phyloP scores from a whole-genome alignment of 495 filamentous ascomycete species.

The Podospora didyma region DNA sequence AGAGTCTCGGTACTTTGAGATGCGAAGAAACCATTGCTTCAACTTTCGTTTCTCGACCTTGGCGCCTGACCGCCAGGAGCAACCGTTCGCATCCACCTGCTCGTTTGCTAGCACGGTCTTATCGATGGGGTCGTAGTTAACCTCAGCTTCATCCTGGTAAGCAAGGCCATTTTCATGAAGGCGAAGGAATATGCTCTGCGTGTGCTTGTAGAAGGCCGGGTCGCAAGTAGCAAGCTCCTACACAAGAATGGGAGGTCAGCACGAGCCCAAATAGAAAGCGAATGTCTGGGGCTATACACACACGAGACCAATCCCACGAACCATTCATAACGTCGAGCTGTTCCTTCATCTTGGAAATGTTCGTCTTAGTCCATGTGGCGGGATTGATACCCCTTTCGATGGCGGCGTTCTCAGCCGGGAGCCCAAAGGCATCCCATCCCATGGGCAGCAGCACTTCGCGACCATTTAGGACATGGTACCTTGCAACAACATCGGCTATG shows the following conservation, averaged over 20 bases:
- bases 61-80: constrained; percentile 83
- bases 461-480: constrained; percentile 74
- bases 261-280: not conserved
- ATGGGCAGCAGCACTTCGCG: constrained; percentile 78
- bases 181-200: constrained; percentile 76
- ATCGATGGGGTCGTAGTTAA: constrained; percentile 89
- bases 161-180: constrained; percentile 68
- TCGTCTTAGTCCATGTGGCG: constrained; percentile 70
- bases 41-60: constrained; percentile 75
- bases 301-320: constrained; percentile 76
- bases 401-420: constrained; percentile 92
- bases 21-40: constrained; percentile 88
- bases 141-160: constrained; percentile 72
- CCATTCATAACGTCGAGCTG: constrained; percentile 74
- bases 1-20: constrained; percentile 72
- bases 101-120: constrained; percentile 89
- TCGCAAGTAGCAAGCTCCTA: constrained; percentile 82
- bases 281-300: constrained; percentile 38
- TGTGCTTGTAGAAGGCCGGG: constrained; percentile 83
- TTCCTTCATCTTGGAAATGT: constrained; percentile 80
- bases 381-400: constrained; percentile 80
- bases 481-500: constrained; percentile 78
- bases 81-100: constrained; percentile 79
- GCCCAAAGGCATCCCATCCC: constrained; percentile 90
- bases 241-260: not conserved